phyloP scores from a whole-genome alignment of 768 basidiomycete genomes.

The Brasilioporus rufonigricans region DNA sequence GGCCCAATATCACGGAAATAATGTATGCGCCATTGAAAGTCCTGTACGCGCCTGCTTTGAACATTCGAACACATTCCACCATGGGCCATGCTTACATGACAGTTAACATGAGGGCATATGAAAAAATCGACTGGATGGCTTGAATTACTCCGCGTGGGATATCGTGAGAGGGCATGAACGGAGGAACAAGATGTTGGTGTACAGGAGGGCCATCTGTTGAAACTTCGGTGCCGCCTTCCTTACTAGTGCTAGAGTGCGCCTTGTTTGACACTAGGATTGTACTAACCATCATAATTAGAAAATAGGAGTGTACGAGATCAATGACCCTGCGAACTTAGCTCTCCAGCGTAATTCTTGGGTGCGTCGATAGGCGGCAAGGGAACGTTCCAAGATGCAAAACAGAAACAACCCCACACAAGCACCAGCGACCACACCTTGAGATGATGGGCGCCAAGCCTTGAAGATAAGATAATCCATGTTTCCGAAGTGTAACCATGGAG shows the following conservation, averaged over 20 bases:
- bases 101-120: conserved; percentile 75
- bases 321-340: conserved; percentile 42
- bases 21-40: conserved; percentile 80
- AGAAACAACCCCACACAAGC: conserved; percentile 70
- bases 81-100: conserved; percentile 57
- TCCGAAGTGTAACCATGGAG: conserved; percentile 67
- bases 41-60: conserved; percentile 44
- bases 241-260: background rate
- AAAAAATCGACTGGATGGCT: conserved; percentile 58
- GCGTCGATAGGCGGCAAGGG: conserved; percentile 55
- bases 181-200: conserved; percentile 38
- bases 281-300: conserved; percentile 13
- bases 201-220: conserved; percentile 1
- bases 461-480: conserved; percentile 67
- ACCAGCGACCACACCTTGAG: conserved; percentile 68
- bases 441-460: conserved; percentile 62
- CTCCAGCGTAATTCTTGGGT: conserved; percentile 58
- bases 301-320: background rate
- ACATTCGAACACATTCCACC: background rate
- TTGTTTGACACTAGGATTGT: background rate
- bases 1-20: conserved; percentile 66
- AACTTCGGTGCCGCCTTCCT: background rate
- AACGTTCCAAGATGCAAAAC: conserved; percentile 69
- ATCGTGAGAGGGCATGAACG: conserved; percentile 69
- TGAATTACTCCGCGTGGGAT: conserved; percentile 66